A percentile compares a stretch with the other conserved stretches of the same genome.
Evolutionary conservation across 306 rosid species (phyloP).

Genomic region (Pyrus bretschneideri): DNA sequence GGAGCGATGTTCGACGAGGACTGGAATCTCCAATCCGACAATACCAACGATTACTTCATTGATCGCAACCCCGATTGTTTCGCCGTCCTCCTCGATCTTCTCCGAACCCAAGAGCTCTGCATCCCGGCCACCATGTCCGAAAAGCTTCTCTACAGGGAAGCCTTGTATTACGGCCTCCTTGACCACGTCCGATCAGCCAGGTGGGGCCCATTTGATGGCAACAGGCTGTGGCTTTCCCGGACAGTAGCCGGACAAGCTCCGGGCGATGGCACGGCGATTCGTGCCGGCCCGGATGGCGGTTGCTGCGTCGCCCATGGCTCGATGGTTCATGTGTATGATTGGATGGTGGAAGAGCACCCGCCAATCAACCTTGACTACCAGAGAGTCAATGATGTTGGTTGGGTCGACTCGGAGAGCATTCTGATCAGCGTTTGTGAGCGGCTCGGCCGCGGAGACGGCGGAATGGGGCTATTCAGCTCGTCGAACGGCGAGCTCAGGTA

Average conservation of each 20-base stretch:
- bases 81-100: slow-evolving; percentile 75
- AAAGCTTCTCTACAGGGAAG: slow-evolving; percentile 75
- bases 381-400: slow-evolving; percentile 80
- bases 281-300: slow-evolving; percentile 88
- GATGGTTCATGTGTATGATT: slow-evolving; percentile 89
- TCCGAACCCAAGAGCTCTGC: slow-evolving; percentile 57
- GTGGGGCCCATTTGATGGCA: slow-evolving; percentile 84
- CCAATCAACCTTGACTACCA: slow-evolving; percentile 72
- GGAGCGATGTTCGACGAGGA: slow-evolving; percentile 83
- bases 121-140: slow-evolving; percentile 53
- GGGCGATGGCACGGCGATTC: slow-evolving; percentile 92
- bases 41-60: slow-evolving; percentile 48
- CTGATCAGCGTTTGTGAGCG: slow-evolving; percentile 71
- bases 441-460: slow-evolving; percentile 74
- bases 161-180: slow-evolving; percentile 62
- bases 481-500: slow-evolving; percentile 68
- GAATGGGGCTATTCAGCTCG: slow-evolving; percentile 72
- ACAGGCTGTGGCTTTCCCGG: slow-evolving; percentile 42
- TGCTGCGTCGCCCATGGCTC: slow-evolving; percentile 89
- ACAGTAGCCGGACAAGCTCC: slow-evolving; percentile 74
- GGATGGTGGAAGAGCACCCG: slow-evolving; percentile 83
- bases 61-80: slow-evolving; percentile 94
- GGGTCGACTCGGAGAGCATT: slow-evolving; percentile 60
- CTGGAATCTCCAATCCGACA: slow-evolving; percentile 45
- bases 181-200: slow-evolving; percentile 75